Percentiles rank a stretch among this genome's conserved stretches.
Evolutionary conservation across 1,139 yeast genomes (phyloP).

Genomic region (Scheffersomyces segobiensis): DNA sequence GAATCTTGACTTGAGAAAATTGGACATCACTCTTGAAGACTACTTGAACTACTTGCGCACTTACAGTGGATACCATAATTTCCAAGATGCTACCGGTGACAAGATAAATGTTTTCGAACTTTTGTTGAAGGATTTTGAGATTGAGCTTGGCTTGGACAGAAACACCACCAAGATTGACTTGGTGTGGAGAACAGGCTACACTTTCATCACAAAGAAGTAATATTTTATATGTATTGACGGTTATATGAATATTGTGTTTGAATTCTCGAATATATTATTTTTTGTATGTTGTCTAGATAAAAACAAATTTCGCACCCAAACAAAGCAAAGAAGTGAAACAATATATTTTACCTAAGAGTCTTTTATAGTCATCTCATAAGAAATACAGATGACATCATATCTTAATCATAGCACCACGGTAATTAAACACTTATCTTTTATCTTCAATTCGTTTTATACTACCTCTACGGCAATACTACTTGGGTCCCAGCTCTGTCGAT

Average conservation of each 20-base stretch:
- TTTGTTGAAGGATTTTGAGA: slow-evolving; percentile 25
- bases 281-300: not conserved
- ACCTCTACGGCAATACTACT: not conserved
- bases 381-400: too few species aligned
- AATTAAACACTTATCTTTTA: not conserved
- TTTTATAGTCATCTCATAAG: too few species aligned
- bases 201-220: slow-evolving; percentile 28
- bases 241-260: too few species aligned
- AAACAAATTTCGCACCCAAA: not conserved
- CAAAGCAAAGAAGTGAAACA: not conserved
- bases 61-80: slow-evolving; percentile 40
- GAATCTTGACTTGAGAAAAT: slow-evolving; percentile 27
- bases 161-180: slow-evolving; percentile 30
- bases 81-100: slow-evolving; percentile 28
- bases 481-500: slow-evolving; percentile 1
- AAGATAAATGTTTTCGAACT: slow-evolving; percentile 20
- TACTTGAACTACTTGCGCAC: slow-evolving; percentile 35
- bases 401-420: too few species aligned
- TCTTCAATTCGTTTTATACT: not conserved
- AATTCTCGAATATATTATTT: too few species aligned
- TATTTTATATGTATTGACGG: not conserved
- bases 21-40: slow-evolving; percentile 21
- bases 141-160: slow-evolving; percentile 32
- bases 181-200: slow-evolving; percentile 44
- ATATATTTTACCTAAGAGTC: not conserved